Base-by-base conservation (phyloP, 768 basidiomycete species). In the Clitopilus passeckerianus region DNA sequence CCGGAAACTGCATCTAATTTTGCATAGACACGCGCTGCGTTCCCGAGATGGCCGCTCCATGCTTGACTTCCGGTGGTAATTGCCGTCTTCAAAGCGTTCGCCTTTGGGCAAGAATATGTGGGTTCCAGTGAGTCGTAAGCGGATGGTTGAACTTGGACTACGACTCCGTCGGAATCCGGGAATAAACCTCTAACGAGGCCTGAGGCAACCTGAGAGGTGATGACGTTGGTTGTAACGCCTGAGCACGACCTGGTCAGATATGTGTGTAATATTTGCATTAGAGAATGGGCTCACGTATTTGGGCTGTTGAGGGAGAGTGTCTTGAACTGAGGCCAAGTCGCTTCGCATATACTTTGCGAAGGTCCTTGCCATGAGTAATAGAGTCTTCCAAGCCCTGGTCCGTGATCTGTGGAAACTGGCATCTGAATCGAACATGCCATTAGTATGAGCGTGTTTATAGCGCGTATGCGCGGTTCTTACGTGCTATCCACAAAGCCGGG, bases 211-310 rank as follows among this genome's bases (percentile, higher is more conserved):
- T 83, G 79, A 0, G 80, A 82, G 9, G 81, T 82, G 27, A 83
- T 80, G 16, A 73, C 74, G 54, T 83, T 83, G 68, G 80, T 80
- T 1, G 81, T 83, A 5, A 82, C 79, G 5, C 80, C 78, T 80
- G 55, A 6, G 34, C 5, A n/a, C n/a, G n/a, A n/a, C n/a, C n/a
- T n/a, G n/a, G n/a, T n/a, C n/a, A n/a, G n/a, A n/a, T n/a, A n/a
- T n/a, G n/a, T n/a, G n/a, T n/a, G n/a, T n/a, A n/a, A n/a, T n/a
- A n/a, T n/a, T n/a, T n/a, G n/a, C n/a, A n/a, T n/a, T n/a, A n/a
- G 7, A 12, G 50, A 57, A 1, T 18, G 22, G 23, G 71, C 74
- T 30, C 53, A 78, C 80, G 77, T 46, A 82, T 73, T 58, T 67
- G 69, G 20, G 67, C 68, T n/a, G 61, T 66, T 0, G 67, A 64